These are phyloP conservation scores for Russula sp. DNA, from an alignment of 768 basidiomycete genomes.

Conservation along the genomic window DNA sequence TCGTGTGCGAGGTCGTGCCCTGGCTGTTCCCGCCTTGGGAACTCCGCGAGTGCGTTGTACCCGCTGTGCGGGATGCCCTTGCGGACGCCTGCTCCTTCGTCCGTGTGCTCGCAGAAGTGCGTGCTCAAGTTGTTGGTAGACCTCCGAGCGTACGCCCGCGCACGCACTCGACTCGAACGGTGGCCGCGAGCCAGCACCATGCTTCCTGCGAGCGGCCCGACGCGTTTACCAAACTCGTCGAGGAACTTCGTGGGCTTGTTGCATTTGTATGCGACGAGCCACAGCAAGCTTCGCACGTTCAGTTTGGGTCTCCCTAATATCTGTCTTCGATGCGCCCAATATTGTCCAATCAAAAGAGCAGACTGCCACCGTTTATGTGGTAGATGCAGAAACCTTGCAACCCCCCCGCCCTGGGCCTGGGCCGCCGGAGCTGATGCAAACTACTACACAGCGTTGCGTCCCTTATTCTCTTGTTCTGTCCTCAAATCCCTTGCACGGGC, in stretches of 20 bases:
- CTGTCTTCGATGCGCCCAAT: too few species aligned
- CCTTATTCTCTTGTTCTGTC: too few species aligned
- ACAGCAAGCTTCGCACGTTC: neutral
- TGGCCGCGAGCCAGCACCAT: neutral
- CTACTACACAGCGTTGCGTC: too few species aligned
- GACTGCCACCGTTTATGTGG: too few species aligned
- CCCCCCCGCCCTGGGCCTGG: too few species aligned
- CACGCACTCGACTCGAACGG: neutral
- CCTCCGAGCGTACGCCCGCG: neutral
- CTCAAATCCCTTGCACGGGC: too few species aligned
- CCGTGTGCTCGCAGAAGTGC: neutral
- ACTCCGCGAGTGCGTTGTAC: neutral
- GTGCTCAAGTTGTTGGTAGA: neutral
- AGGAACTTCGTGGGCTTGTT: neutral
- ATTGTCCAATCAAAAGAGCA: too few species aligned
- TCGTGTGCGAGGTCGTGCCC: neutral
- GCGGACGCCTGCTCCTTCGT: neutral
- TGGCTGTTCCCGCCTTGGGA: constrained; percentile 4
- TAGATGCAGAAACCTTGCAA: too few species aligned
- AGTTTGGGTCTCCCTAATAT: neutral
- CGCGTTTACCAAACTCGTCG: neutral
- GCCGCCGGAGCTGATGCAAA: too few species aligned
- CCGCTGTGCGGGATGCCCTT: neutral
- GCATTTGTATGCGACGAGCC: neutral
- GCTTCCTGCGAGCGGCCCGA: neutral